Conservation (phyloP, 2,329 filamentous ascomycete genomes). For the Arachnomyces sp. region DNA sequence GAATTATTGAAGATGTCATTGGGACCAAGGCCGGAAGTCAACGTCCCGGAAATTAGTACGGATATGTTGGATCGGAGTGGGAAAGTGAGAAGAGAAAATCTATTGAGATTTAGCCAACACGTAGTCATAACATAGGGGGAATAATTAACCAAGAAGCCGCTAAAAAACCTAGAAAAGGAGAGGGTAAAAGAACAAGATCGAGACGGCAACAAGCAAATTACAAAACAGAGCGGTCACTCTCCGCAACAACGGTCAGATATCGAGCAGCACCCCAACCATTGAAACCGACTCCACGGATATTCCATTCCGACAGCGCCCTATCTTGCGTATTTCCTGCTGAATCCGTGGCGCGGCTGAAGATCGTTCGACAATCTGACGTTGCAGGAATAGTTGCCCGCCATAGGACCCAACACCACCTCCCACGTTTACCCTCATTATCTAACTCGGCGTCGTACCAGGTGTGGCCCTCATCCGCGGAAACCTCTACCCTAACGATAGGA, state of each 20-base stretch:
- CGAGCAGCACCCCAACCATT: slow-evolving; percentile 51
- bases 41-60: too few relatives aligned
- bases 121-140: too few relatives aligned
- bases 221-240: slow-evolving; percentile 1
- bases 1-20: too few relatives aligned
- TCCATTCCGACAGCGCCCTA: slow-evolving; percentile 43
- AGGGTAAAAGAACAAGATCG: too few relatives aligned
- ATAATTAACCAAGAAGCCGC: too few relatives aligned
- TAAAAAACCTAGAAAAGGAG: too few relatives aligned
- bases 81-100: too few relatives aligned
- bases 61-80: too few relatives aligned
- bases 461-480: slow-evolving; percentile 42
- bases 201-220: slow-evolving; percentile 6
- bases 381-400: slow-evolving; percentile 40
- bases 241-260: slow-evolving; percentile 37
- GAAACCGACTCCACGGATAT: slow-evolving; percentile 52
- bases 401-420: slow-evolving; percentile 47
- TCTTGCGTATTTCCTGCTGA: slow-evolving; percentile 44
- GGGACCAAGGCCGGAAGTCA: too few relatives aligned
- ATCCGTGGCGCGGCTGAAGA: slow-evolving; percentile 51
- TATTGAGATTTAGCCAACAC: too few relatives aligned
- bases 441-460: slow-evolving; percentile 45
- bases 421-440: slow-evolving; percentile 25
- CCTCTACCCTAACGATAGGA: slow-evolving; percentile 46
- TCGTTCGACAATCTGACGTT: slow-evolving; percentile 28